Evolutionary conservation across 129 eudicot genomes (phyloP), one percentile per base, ranked within the genome.

Genomic region (Calendula officinalis): DNA sequence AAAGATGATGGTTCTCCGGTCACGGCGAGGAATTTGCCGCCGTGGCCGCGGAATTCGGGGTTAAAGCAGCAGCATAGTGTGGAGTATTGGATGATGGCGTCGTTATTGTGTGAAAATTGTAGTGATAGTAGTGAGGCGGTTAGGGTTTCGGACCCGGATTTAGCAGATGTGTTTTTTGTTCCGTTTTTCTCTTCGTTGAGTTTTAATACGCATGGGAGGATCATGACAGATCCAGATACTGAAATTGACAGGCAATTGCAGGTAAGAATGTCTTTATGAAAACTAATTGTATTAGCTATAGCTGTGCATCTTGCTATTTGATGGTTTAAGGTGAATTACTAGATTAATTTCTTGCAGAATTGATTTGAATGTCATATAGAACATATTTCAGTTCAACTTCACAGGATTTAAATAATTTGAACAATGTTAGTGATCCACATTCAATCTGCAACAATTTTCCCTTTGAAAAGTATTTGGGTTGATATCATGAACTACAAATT

Each of bases 31-130:
- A 88, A 70, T 71, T 39, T 88, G 50, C 96, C 96, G 57, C 75
- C 82, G 60, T 94, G 96, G 95, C 86, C 85, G 68, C 39, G 55
- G 46, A 72, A 67, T 45, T 80, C 87, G 15, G 99, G 99, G 68
- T 50, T 94, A 34, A 78, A 85, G 85, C 77, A 66, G 38, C 99
- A 94, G 73, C 99, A 94, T 56, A 88, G 96, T 50, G 97, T 88
- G 61, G 99, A 94, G 92, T 94, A 88, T 60, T 94, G 99, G 99
- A 70, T 94, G 92, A 85, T 94, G 99, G 90, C 92, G 13, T 94
- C 99, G 27, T 66, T 94, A 35, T 56, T 88, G 78, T 70, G 71
- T 35, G 66, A 63, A 5, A 62, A 57, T 3, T 67, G 66, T 63
- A 71, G 48, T 46, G 82, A 58, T 41, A 47, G 58, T n/a, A 51